Evolutionary conservation across 2,329 filamentous ascomycete species (phyloP), one percentile per base, ranked within the genome.

Genomic region (Aspergillus brunneoviolaceus): DNA sequence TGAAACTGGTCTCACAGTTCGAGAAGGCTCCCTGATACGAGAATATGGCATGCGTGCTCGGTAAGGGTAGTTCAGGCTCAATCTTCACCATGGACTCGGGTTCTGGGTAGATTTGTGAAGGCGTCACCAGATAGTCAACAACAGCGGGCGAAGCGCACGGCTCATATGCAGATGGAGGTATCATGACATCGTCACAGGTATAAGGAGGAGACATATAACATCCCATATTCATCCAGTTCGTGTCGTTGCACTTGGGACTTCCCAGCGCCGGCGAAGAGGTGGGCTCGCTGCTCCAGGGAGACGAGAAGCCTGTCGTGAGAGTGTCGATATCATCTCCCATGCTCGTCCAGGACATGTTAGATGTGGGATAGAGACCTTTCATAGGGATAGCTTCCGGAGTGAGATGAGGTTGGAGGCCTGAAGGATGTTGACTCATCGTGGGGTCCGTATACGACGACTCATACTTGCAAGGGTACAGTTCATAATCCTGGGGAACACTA

Each of bases 201-300:
- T 59, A 61, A 31, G 61, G 48, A 21, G 68, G 63, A 5, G 66
- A 69, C 47, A 64, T 58, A 51, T 67, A 65, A 50, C 63, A 65
- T 51, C 59, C 63, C 52, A 67, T 49, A 56, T 49, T 53, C 47
- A 61, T 14, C 56, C 64, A 66, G 27, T 61, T 61, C 10, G 55
- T 57, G 48, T 53, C 58, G 48, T 56, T 66, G 55, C 67, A 69
- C 16, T 58, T 64, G 12, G 67, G 65, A 31, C 67, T 72, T 48
- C 72, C 71, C 14, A 66, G 60, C 14, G 65, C 70, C 5, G 72
- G 65, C 6, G 62, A 62, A 2, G 65, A 67, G 7, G 68, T 67
- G 14, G 69, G 51, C 9, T 65, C 67, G 29, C 61, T 64, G 51
- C 65, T 60, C 66, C 66, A 70, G 4, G 64, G 54, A 6, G 65